Evolutionary conservation across 441 rosid species (phyloP), one percentile per base, ranked within the genome.

Genomic region (Geranium incanum): DNA sequence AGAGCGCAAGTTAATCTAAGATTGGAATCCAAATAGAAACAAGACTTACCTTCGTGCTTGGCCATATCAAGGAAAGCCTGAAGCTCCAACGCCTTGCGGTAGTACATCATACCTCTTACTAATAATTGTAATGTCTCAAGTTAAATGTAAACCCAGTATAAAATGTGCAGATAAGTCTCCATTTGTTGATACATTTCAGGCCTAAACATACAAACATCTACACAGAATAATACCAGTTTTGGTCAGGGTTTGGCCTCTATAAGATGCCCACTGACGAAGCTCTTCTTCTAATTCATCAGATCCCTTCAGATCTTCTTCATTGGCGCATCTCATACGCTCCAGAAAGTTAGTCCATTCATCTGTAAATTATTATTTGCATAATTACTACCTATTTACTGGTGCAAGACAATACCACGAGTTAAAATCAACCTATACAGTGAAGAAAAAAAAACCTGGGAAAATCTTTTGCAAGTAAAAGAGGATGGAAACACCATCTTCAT

Each of bases 11-110:
- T 65, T 36, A 65, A 65, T 12, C 13, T 3, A 33, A 0, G 18
- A 16, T 16, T 19, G 66, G 33, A 8, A 13, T 3, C 12, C 43
- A 9, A 8, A 43, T 12, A 65, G 50, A 28, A 57, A 38, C 43
- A 6, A 1, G 48, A 41, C 8, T 19, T 78, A 93, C 99, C 99
- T 85, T 95, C 98, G 77, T 91, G 87, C 77, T 81, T 80, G 74
- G 98, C 99, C 98, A 95, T 95, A 79, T 95, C 99, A 81, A 95
- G 97, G 82, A 95, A 95, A 71, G 99, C 95, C 83, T 95, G 99
- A 75, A 95, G 97, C 82, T 95, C 98, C 93, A 95, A 84, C 28
- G 99, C 99, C 82, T 86, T 87, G 38, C 99, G 89, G 76, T 86
- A 89, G 81, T 95, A 95, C 99, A 95, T 95, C 97, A 95, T 95